Evolutionary conservation across 345 rosid genomes (phyloP), one percentile per base, ranked within the genome.

Genomic region (Turnera subulata): DNA sequence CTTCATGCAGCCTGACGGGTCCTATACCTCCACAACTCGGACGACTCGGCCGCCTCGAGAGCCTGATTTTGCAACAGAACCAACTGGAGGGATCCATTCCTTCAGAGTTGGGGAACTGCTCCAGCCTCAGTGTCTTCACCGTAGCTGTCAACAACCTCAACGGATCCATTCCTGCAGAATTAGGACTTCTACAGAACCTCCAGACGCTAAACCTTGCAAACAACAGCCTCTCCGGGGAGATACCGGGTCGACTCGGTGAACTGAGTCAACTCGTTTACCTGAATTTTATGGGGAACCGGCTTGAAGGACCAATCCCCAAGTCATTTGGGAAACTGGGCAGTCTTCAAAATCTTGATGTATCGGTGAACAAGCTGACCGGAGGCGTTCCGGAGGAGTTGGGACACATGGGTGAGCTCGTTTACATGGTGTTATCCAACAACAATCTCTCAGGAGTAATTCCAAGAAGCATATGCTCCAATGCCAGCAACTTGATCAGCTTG

Each of bases 1-100:
- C 97, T 55, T 84, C 94, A 6, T 87, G 96, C 76, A 68, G 62
- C 56, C 83, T 89, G 63, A 76, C 82, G 0, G 96, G 99, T 12
- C 65, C 74, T 1, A 78, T 93, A 46, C 97, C 97, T 3, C 70
- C 72, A 0, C 66, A 83, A 67, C 81, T 93, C 58, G 94, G 96
- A 19, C 50, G 29, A 5, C 85, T 93, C 40, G 46, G 55, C 1
- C 66, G 42, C 19, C 53, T 89, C 11, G 77, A 73, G 50, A 71
- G 70, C 24, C 42, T 93, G 70, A 65, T 77, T 5, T 43, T 93
- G 59, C 97, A 87, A 43, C 73, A 85, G 40, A 93, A 93, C 66
- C 77, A 73, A 21, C 75, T 93, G 39, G 49, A 74, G 9, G 99
- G 97, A 48, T 80, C 78, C 2, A 78, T 93, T 63, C 97, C 96